Evolutionary conservation across 108 stramenopile species (phyloP).

Genomic region (Discostella pseudostelligera): DNA sequence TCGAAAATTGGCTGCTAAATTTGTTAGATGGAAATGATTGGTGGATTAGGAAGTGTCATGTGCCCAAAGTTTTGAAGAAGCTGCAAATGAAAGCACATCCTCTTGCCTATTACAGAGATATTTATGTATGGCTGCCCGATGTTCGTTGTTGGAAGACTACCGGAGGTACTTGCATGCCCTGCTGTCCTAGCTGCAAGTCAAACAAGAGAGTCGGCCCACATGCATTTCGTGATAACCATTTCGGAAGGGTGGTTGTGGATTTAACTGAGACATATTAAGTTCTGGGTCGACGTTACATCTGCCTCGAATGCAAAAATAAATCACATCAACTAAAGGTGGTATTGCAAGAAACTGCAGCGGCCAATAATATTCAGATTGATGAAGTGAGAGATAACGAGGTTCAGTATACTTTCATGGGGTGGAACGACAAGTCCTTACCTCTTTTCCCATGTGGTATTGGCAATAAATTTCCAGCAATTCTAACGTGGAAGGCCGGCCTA

Average conservation of each 20-base stretch:
- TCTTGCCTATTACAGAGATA: conserved; percentile 25
- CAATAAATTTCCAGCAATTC: conserved; percentile 28
- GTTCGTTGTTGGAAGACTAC: conserved; percentile 4
- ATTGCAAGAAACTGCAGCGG: conserved; percentile 1
- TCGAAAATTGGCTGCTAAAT: background rate
- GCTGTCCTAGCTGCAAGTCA: conserved; percentile 23
- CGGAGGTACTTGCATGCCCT: conserved; percentile 15
- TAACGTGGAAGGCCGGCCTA: conserved; percentile 25
- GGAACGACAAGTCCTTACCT: background rate
- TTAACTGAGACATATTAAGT: conserved; percentile 24
- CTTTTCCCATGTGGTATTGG: conserved; percentile 16
- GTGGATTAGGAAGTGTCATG: too few relatives aligned
- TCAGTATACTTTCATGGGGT: conserved; percentile 31
- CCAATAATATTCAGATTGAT: background rate
- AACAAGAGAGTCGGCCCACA: conserved; percentile 21
- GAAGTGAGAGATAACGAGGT: background rate
- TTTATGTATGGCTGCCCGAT: conserved; percentile 33
- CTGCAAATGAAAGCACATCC: background rate
- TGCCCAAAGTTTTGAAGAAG: too few relatives aligned
- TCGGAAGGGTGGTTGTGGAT: conserved; percentile 13
- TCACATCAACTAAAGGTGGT: background rate
- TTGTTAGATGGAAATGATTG: too few relatives aligned
- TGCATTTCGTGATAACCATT: conserved; percentile 29
- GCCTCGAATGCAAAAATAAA: conserved; percentile 6
- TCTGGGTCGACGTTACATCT: conserved; percentile 8